phyloP scores from a whole-genome alignment of 2,329 filamentous ascomycete species.

The Hymenoscyphus salicellus region DNA sequence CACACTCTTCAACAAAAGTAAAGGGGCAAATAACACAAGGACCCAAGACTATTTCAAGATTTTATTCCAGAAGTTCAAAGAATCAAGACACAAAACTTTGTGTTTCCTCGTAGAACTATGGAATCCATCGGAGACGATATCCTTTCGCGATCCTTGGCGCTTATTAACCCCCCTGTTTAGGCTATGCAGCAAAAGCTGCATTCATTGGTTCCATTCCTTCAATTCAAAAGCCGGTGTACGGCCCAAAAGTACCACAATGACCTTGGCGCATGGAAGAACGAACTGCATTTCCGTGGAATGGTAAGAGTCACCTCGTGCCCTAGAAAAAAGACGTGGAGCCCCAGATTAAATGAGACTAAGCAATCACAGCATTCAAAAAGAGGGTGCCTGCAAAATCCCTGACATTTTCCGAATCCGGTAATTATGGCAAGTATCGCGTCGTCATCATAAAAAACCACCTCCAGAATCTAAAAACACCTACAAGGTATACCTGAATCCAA shows the following conservation, averaged over 20 bases:
- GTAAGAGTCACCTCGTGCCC: background rate
- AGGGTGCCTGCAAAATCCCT: background rate
- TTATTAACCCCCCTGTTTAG: conserved; percentile 1
- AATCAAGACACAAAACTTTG: background rate
- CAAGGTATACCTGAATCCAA: conserved; percentile 37
- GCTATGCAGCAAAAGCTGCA: background rate
- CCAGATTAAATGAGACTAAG: background rate
- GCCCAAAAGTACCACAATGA: too few species aligned
- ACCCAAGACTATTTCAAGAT: background rate
- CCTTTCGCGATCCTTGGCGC: background rate
- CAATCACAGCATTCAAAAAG: background rate
- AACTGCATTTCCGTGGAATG: conserved; percentile 3
- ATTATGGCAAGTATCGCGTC: too few species aligned
- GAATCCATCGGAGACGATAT: background rate
- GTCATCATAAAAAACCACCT: too few species aligned
- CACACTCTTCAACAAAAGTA: background rate
- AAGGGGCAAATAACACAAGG: background rate
- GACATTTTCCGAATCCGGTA: too few species aligned
- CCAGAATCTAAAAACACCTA: background rate
- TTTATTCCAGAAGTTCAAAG: background rate
- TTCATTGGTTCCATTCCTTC: background rate
- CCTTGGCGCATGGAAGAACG: background rate
- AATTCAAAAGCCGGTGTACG: background rate
- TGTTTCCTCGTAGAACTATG: background rate
- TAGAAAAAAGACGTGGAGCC: background rate